Percentiles rank a stretch among this genome's conserved stretches.
phyloP scores from a whole-genome alignment of 768 basidiomycete genomes.

The Trametes cubensis region DNA sequence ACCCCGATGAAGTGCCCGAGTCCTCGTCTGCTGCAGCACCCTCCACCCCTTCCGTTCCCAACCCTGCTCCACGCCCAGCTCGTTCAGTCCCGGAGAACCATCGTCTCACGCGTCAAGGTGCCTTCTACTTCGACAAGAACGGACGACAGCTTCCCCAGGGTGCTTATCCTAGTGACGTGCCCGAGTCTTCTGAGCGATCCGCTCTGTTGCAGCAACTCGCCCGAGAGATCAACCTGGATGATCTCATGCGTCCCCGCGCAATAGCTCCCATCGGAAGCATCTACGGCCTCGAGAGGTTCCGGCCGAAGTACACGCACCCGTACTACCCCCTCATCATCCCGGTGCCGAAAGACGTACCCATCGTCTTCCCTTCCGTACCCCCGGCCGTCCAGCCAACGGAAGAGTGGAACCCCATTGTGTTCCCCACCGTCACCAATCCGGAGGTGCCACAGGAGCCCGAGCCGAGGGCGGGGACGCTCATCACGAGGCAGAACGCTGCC shows the following conservation, averaged over 20 bases:
- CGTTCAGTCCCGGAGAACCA: not conserved
- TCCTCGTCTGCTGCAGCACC: not conserved
- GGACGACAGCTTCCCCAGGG: not conserved
- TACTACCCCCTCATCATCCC: slow-evolving; percentile 1
- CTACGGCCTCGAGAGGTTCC: not conserved
- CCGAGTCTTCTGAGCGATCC: not conserved
- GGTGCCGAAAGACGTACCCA: not conserved
- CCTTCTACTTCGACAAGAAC: slow-evolving; percentile 3
- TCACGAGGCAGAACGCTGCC: slow-evolving; percentile 16
- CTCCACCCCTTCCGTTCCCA: not conserved
- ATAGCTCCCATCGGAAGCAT: not conserved
- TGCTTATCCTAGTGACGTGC: not conserved
- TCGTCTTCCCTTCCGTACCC: slow-evolving; percentile 7
- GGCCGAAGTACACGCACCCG: not conserved
- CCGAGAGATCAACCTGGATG: not conserved
- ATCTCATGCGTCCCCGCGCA: not conserved
- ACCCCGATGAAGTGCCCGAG: not conserved
- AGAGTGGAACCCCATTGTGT: slow-evolving; percentile 1
- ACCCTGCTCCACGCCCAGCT: not conserved
- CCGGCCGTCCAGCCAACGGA: not conserved
- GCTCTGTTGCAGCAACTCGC: not conserved
- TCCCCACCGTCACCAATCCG: not conserved
- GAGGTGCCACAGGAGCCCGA: not conserved
- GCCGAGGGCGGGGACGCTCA: not conserved
- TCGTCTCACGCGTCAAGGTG: slow-evolving; percentile 5